phyloP scores from a whole-genome alignment of 1,139 yeast species.

The Yamadazyma mexicana region DNA sequence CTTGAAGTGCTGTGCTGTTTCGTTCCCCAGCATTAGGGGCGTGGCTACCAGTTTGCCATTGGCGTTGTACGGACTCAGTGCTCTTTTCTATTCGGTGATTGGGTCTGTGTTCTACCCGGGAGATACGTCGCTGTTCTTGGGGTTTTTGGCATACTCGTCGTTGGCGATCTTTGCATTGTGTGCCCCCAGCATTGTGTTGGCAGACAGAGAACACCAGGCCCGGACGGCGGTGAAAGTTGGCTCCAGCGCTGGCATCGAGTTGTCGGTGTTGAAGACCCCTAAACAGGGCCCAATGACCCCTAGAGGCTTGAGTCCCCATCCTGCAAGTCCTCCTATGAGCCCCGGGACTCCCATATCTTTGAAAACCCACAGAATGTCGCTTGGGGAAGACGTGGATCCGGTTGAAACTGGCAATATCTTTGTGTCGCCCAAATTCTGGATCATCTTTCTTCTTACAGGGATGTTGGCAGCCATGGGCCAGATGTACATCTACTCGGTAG shows the following conservation, averaged over 20 bases:
- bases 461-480: conserved; percentile 58
- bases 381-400: conserved; percentile 6
- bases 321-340: conserved; percentile 6
- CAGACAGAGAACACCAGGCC: conserved; percentile 39
- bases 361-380: not conserved
- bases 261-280: conserved; percentile 11
- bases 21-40: conserved; percentile 57
- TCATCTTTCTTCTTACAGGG: conserved; percentile 46
- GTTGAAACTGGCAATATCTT: conserved; percentile 27
- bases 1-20: conserved; percentile 58
- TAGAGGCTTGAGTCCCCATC: not conserved
- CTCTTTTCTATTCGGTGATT: conserved; percentile 52
- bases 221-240: conserved; percentile 10
- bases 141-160: conserved; percentile 45
- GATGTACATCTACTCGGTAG: conserved; percentile 63
- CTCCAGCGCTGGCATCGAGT: conserved; percentile 9
- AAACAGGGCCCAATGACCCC: conserved; percentile 1
- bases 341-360: conserved; percentile 3
- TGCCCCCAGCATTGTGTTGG: conserved; percentile 47
- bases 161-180: conserved; percentile 38
- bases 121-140: conserved; percentile 49
- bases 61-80: conserved; percentile 61
- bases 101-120: conserved; percentile 52
- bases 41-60: conserved; percentile 61
- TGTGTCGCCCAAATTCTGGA: conserved; percentile 46